Evolutionary conservation across 257 asterid genomes (phyloP), one percentile per base, ranked within the genome.

Genomic region (Primulina tabacum): DNA sequence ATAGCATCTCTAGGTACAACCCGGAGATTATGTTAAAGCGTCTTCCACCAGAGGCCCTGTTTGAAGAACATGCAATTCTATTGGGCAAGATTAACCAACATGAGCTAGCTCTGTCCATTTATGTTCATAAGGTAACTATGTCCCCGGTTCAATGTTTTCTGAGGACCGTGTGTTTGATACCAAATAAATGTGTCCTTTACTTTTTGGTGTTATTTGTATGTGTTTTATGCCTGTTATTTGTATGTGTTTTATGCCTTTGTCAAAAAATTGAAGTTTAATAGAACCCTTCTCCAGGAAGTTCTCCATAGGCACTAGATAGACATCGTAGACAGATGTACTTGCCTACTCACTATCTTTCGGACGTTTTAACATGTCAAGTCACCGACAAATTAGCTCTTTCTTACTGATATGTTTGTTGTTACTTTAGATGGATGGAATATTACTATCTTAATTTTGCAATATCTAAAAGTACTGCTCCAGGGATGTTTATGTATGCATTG

Each of bases 51-150:
- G 93, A 91, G 84, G 95, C 96, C 35, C 74, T 94, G 75, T 89
- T 82, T 73, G 99, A 91, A 85, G 98, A 94, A 81, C 97, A 86
- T 11, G 96, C 99, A 62, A 84, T 89, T 78, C 84, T 91, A 75
- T 79, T 94, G 79, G 98, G 99, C 64, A 91, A 88, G 85, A 85
- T 94, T 96, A 88, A 91, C 83, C 97, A 88, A 69, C 95, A 91
- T 72, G 99, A 94, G 79, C 97, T 94, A 82, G 93, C 99, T 50
- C 82, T 94, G 70, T 88, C 99, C 59, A 87, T 91, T 75, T 94
- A 94, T 56, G 87, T 91, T 69, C 96, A 94, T 68, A 91, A 89
- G 97, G 99, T 93, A 85, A 69, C 73, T 74, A 37, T 40, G 53
- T 69, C 62, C 11, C 67, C 28, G 60, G 52, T 67, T 69, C 68